A percentile compares a stretch with the other conserved stretches of the same genome.
Evolutionary conservation across 106 monocot species (phyloP).

Genomic region (Platanthera zijinensis): DNA sequence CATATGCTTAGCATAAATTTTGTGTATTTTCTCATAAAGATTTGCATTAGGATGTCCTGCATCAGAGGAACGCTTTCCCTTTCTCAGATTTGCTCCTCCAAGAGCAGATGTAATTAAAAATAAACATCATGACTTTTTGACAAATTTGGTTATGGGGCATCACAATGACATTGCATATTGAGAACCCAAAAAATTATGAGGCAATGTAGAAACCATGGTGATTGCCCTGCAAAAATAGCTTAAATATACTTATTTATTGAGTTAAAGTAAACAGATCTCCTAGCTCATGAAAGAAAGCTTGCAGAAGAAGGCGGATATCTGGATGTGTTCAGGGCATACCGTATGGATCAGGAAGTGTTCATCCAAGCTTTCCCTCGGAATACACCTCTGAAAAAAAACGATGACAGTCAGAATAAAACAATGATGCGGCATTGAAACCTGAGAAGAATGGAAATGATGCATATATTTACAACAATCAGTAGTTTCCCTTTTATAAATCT

Average conservation of each 20-base stretch:
- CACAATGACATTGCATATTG: no score
- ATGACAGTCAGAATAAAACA: constrained; percentile 12
- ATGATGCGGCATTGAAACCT: not conserved
- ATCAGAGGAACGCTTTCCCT: no score
- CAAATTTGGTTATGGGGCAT: no score
- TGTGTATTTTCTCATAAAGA: no score
- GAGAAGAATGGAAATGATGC: not conserved
- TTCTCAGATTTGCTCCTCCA: no score
- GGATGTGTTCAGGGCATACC: constrained; percentile 38
- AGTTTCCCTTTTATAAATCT: not conserved
- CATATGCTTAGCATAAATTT: no score
- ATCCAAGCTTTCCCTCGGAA: constrained; percentile 73
- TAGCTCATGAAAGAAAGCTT: not conserved
- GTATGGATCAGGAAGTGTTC: constrained; percentile 89
- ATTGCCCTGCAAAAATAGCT: no score
- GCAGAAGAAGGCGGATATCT: not conserved
- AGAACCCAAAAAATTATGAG: no score
- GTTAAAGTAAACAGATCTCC: not conserved
- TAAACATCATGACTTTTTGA: no score
- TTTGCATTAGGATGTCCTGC: no score
- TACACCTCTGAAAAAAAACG: constrained; percentile 69
- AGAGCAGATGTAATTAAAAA: no score
- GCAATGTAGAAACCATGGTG: no score
- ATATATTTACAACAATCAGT: not conserved
- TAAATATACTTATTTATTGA: not conserved